phyloP scores from a whole-genome alignment of 495 filamentous ascomycete species.

The Patellaria atrata region DNA sequence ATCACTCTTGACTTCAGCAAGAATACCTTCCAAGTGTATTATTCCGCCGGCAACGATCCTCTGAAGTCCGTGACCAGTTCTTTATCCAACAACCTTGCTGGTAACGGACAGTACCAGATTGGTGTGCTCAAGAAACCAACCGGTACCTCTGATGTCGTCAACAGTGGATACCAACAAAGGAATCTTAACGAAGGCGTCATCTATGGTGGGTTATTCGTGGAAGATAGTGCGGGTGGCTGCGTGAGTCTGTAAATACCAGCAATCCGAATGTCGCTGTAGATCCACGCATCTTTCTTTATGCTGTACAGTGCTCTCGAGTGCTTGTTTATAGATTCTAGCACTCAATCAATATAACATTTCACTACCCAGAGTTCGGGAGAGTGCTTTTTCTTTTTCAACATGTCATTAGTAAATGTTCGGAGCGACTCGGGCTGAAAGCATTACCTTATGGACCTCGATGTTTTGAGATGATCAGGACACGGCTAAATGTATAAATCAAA shows the following conservation, averaged over 20 bases:
- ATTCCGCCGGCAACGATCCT: constrained; percentile 10
- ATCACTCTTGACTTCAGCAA: constrained; percentile 15
- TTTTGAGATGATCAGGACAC: too few relatives aligned
- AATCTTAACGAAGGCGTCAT: constrained; percentile 18
- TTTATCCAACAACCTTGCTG: constrained; percentile 8
- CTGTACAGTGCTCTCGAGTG: too few relatives aligned
- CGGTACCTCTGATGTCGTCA: constrained; percentile 16
- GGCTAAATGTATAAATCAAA: too few relatives aligned
- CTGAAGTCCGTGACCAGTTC: constrained; percentile 12
- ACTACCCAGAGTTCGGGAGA: too few relatives aligned
- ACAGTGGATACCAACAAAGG: constrained; percentile 16
- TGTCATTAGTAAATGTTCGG: too few relatives aligned
- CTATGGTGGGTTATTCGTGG: constrained; percentile 17
- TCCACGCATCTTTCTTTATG: too few relatives aligned
- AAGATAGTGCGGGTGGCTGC: constrained; percentile 16
- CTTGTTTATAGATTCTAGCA: too few relatives aligned
- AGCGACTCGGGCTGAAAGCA: too few relatives aligned
- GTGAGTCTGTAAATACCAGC: constrained; percentile 12
- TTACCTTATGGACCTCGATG: too few relatives aligned
- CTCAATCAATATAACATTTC: too few relatives aligned
- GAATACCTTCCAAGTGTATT: constrained; percentile 18
- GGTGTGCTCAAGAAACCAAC: constrained; percentile 20
- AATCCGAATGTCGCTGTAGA: too few relatives aligned
- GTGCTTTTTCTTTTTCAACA: too few relatives aligned
- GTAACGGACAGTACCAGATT: constrained; percentile 17